Evolutionary conservation across 768 basidiomycete genomes (phyloP), one percentile per base, ranked within the genome.

Genomic region (Suillus hirtellus): DNA sequence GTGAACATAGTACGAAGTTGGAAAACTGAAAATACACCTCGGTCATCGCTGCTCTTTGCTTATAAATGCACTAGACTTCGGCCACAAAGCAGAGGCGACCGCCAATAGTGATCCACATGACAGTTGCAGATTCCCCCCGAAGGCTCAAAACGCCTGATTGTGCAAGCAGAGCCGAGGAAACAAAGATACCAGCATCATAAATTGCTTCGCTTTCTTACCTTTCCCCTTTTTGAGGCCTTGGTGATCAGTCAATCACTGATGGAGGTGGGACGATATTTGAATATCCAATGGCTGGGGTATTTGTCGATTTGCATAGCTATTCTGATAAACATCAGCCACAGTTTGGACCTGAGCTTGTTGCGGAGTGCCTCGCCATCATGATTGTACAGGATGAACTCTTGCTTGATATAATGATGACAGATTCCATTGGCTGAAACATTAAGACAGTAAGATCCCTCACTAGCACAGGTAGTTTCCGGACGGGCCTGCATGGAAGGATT

Each of bases 381-480:
- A 31, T 31, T 87, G 83, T 68, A 90, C 87, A 0, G 92, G 92
- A 67, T 93, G 90, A 31, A 92, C 79, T 59, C 83, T 77, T 6
- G 91, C 80, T 70, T 92, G 87, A 72, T 91, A 92, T 44, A 93
- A 72, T 53, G 63, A 56, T 15, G 24, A 40, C 24, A 27, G 24
- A 17, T 56, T 24, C 24, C 24, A 40, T 24, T 17, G 24, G 15
- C 6, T 40, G 11, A 21, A 55, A 14, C 21, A 15, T 17, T 17
- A 9, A 56, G 4, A 15, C 15, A 24, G 4, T 6, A 27, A 10
- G 15, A 5, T 40, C 17, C 15, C 69, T 74, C 69, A 86, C 89
- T 89, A 68, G 91, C 31, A 5, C 21, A 93, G 84, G 88, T 90
- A 93, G 71, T 93, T 31, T 93, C 4, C 92, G 89, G 11, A 93